A percentile compares a stretch with the other conserved stretches of the same genome.
Evolutionary conservation across 2,329 filamentous ascomycete genomes (phyloP).

Genomic region (Huntiella decipiens): DNA sequence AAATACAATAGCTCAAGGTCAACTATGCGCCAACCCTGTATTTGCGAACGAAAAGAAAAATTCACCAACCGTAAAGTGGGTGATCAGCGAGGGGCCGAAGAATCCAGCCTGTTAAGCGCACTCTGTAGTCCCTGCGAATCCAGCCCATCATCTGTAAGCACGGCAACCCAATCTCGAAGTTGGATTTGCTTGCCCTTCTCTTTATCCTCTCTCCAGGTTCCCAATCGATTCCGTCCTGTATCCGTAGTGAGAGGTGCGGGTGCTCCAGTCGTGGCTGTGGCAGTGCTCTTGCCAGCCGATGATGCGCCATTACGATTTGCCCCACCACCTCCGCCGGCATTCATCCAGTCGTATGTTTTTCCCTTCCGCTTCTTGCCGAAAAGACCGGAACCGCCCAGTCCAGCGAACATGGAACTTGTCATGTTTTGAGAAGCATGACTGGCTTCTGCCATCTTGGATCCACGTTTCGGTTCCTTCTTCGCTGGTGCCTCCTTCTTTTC

Average conservation of each 20-base stretch:
- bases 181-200: conserved; percentile 64
- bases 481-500: conserved; percentile 48
- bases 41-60: neutral
- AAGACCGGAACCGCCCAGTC: conserved; percentile 42
- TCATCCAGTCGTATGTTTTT: conserved; percentile 65
- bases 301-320: conserved; percentile 26
- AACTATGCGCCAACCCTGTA: neutral
- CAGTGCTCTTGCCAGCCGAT: conserved; percentile 27
- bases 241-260: conserved; percentile 31
- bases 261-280: conserved; percentile 15
- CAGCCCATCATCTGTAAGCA: conserved; percentile 59
- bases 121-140: conserved; percentile 43
- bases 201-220: conserved; percentile 61
- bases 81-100: conserved; percentile 24
- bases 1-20: neutral
- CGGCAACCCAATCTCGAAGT: conserved; percentile 61
- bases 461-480: conserved; percentile 74
- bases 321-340: conserved; percentile 26
- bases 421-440: conserved; percentile 68
- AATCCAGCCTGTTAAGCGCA: conserved; percentile 34
- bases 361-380: conserved; percentile 40
- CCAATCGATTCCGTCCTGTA: conserved; percentile 40
- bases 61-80: neutral
- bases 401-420: conserved; percentile 55
- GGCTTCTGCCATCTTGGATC: conserved; percentile 60